A percentile compares a stretch with the other conserved stretches of the same genome.
These are phyloP conservation scores for Micractinium conductrix DNA, from an alignment of 139 green algal genomes.

Conservation along the genomic window DNA sequence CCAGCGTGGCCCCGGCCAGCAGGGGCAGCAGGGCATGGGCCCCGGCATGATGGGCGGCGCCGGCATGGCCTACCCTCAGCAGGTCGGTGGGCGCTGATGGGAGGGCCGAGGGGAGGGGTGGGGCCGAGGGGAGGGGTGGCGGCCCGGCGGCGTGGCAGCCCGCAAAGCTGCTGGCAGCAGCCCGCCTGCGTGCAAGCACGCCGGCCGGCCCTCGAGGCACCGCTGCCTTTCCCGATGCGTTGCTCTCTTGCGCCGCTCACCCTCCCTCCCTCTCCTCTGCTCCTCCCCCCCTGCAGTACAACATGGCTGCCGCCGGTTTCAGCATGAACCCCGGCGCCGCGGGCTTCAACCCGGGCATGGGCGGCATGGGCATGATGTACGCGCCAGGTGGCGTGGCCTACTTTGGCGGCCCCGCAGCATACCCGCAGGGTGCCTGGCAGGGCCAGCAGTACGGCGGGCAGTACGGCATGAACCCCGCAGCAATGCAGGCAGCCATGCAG, in stretches of 20 bases:
- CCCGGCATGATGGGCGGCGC: constrained; percentile 5
- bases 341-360: constrained; percentile 1
- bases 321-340: constrained; percentile 26
- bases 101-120: neutral
- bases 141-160: too few species aligned
- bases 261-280: neutral
- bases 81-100: neutral
- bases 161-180: too few species aligned
- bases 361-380: too few species aligned
- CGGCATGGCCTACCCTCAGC: constrained; percentile 19
- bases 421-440: neutral
- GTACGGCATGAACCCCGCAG: constrained; percentile 17
- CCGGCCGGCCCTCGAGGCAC: neutral
- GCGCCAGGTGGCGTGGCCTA: constrained; percentile 4
- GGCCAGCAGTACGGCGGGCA: neutral
- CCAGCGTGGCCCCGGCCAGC: constrained; percentile 1
- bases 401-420: neutral
- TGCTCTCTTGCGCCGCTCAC: neutral
- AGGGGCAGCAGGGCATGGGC: constrained; percentile 19
- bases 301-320: neutral
- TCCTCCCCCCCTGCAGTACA: neutral
- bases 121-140: too few species aligned
- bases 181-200: neutral
- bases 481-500: constrained; percentile 11
- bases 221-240: too few species aligned